These are phyloP conservation scores for Microdochium bolleyi DNA, from an alignment of 2,329 filamentous ascomycete species.

Conservation along the genomic window DNA sequence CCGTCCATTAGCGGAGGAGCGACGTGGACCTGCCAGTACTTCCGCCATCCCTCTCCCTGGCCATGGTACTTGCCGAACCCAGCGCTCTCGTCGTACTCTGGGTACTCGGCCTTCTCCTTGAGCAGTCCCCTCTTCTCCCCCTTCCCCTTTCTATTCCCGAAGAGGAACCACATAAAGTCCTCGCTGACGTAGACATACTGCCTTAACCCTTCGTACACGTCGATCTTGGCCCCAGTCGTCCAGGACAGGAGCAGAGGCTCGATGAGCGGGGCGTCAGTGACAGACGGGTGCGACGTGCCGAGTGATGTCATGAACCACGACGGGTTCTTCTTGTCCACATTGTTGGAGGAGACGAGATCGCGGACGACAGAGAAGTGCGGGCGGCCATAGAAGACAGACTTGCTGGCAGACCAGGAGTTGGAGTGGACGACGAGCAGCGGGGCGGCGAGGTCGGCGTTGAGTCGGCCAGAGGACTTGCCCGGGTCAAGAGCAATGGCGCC, in stretches of 20 bases:
- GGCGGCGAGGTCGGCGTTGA: conserved; percentile 51
- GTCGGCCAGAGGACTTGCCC: conserved; percentile 53
- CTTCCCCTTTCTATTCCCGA: conserved; percentile 6
- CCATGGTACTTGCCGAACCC: conserved; percentile 24
- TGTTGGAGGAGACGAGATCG: conserved; percentile 40
- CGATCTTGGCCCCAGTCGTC: conserved; percentile 53
- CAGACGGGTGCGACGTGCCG: conserved; percentile 52
- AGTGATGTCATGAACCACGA: conserved; percentile 48
- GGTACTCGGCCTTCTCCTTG: conserved; percentile 35
- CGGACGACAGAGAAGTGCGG: conserved; percentile 58
- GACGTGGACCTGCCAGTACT: conserved; percentile 22
- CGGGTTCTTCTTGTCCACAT: conserved; percentile 25
- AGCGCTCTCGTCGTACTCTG: conserved; percentile 25
- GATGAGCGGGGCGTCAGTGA: conserved; percentile 59
- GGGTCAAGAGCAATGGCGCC: conserved; percentile 58
- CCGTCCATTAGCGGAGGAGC: conserved; percentile 5
- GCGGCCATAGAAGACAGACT: conserved; percentile 51
- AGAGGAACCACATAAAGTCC: conserved; percentile 45
- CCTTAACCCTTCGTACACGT: conserved; percentile 44
- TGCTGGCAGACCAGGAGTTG: conserved; percentile 53
- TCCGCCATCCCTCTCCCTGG: conserved; percentile 29
- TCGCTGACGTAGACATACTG: conserved; percentile 53
- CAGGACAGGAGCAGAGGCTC: conserved; percentile 52
- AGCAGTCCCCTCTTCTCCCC: conserved; percentile 38
- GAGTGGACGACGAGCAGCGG: conserved; percentile 57